Evolutionary conservation across 805 yeast genomes (phyloP).

Genomic region (Sugiyamaella marilandica): DNA sequence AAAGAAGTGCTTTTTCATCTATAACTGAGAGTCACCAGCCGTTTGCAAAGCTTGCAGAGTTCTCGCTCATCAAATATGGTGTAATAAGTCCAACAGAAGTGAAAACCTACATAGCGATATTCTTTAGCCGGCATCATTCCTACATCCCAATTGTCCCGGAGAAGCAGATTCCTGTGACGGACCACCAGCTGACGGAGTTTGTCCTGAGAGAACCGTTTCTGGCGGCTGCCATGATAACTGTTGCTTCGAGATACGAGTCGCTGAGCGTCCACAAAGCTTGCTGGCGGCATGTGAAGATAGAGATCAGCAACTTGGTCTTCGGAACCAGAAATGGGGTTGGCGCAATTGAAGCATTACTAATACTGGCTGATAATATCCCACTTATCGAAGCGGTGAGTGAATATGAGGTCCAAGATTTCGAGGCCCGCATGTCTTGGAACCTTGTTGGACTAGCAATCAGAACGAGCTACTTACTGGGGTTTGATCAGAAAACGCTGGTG

Average conservation of each 20-base stretch:
- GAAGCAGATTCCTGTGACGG: conserved; percentile 8
- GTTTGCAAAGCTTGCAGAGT: conserved; percentile 6
- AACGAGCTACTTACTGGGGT: conserved; percentile 20
- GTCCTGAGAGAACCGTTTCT: conserved; percentile 17
- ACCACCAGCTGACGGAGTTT: conserved; percentile 9
- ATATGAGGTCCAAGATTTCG: conserved; percentile 12
- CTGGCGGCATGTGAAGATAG: conserved; percentile 12
- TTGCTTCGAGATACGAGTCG: conserved; percentile 18
- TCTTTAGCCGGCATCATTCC: conserved; percentile 21
- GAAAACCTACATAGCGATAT: conserved; percentile 16
- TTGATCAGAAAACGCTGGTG: conserved; percentile 23
- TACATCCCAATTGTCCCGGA: conserved; percentile 14
- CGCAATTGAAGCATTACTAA: conserved; percentile 21
- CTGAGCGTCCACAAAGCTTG: conserved; percentile 6
- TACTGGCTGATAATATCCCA: conserved; percentile 23
- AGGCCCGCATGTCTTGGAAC: conserved; percentile 23
- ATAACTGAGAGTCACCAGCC: neutral
- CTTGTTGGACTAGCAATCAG: conserved; percentile 23
- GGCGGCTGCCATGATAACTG: conserved; percentile 15
- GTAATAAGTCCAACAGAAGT: conserved; percentile 15
- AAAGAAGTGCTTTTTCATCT: neutral
- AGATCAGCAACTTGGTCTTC: conserved; percentile 11
- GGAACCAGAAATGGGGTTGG: conserved; percentile 21
- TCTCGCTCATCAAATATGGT: conserved; percentile 14
- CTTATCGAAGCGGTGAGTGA: conserved; percentile 3